Evolutionary conservation across 2,329 filamentous ascomycete genomes (phyloP).

Genomic region (Chaetothyriales sp.): DNA sequence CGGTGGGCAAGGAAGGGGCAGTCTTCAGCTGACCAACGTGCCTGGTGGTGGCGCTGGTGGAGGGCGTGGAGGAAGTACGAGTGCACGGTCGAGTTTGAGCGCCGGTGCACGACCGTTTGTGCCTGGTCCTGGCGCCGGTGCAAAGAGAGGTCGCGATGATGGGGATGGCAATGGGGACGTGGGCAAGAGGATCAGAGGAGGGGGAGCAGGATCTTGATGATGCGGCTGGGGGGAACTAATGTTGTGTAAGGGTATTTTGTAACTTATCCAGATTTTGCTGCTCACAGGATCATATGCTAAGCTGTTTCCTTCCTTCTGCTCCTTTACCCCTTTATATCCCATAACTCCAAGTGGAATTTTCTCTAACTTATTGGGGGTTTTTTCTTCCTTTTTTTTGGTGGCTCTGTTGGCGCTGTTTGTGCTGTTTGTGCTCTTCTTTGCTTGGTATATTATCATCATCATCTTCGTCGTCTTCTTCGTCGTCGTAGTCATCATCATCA

Average conservation of each 20-base stretch:
- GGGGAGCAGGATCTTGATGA: conserved; percentile 16
- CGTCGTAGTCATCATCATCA: too few species aligned
- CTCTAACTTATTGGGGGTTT: too few species aligned
- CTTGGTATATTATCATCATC: background rate
- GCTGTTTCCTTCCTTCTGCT: background rate
- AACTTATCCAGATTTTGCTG: background rate
- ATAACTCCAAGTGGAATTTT: too few species aligned
- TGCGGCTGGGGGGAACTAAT: background rate
- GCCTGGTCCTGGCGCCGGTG: conserved; percentile 34
- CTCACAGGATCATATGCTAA: background rate
- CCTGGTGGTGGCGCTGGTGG: conserved; percentile 23
- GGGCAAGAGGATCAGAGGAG: conserved; percentile 35
- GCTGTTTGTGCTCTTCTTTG: too few species aligned
- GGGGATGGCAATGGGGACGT: conserved; percentile 24
- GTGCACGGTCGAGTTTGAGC: conserved; percentile 30
- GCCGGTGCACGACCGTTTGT: conserved; percentile 39
- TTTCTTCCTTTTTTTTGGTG: too few species aligned
- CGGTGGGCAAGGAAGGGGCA: conserved; percentile 16
- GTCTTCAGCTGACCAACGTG: background rate
- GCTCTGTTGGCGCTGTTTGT: too few species aligned
- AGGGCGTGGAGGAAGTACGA: conserved; percentile 24
- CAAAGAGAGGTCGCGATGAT: conserved; percentile 42
- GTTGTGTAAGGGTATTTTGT: too few species aligned
- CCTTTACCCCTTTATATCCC: background rate
- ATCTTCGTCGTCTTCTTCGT: background rate